Percentiles rank a stretch among this genome's conserved stretches.
These are phyloP conservation scores for Diplodia scrobiculata DNA, from an alignment of 2,329 filamentous ascomycete genomes.

Conservation along the genomic window DNA sequence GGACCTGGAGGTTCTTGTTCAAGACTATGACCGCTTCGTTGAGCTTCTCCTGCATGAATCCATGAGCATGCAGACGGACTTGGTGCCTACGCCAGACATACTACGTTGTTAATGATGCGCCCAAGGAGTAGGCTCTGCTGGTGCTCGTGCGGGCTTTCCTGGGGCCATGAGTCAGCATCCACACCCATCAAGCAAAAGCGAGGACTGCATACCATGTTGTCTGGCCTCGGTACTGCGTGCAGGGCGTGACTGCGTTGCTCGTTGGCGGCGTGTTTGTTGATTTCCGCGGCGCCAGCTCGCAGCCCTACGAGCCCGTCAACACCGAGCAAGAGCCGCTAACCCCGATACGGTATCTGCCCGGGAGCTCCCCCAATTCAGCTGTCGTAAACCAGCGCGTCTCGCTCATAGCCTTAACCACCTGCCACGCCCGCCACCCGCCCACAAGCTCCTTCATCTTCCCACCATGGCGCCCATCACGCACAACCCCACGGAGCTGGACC, in stretches of 20 bases:
- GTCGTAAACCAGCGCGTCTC: conserved; percentile 1
- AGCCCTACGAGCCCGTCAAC: conserved; percentile 24
- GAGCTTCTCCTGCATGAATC: conserved; percentile 76
- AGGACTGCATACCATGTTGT: conserved; percentile 37
- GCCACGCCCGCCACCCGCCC: conserved; percentile 1
- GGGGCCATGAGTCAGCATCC: neutral
- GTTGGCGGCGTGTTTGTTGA: conserved; percentile 24
- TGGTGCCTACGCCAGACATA: conserved; percentile 55
- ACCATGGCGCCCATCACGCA: conserved; percentile 64
- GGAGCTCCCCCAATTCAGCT: conserved; percentile 15
- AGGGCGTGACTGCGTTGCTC: neutral
- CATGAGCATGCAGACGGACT: conserved; percentile 1
- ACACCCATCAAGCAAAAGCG: neutral
- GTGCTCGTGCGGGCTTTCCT: conserved; percentile 96
- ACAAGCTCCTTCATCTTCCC: neutral
- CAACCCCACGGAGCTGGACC: conserved; percentile 73
- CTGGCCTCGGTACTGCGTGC: conserved; percentile 20
- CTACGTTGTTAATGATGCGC: conserved; percentile 95
- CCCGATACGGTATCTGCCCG: conserved; percentile 9
- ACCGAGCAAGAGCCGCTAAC: conserved; percentile 5
- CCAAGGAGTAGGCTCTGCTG: conserved; percentile 92
- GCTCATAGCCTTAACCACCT: neutral
- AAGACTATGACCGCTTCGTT: conserved; percentile 91
- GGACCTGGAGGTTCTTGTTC: conserved; percentile 88
- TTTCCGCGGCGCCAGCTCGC: neutral